Base-by-base conservation (phyloP, 2,329 filamentous ascomycete species). In the Phialophora chinensis region DNA sequence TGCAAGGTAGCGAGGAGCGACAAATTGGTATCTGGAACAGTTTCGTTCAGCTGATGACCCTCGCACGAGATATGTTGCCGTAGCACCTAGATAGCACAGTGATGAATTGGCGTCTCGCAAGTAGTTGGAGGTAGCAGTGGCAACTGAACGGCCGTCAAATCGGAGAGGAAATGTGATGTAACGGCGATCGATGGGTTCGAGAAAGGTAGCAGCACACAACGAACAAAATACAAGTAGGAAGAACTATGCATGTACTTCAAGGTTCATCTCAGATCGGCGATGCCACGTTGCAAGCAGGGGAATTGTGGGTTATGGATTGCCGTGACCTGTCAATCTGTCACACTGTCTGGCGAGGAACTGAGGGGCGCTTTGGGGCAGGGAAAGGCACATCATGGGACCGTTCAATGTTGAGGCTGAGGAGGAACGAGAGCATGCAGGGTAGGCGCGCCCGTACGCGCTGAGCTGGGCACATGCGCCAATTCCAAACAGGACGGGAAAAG, bases 261-360 rank as follows among this genome's bases (percentile, higher is more conserved):
- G 17, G 38, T 52, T 50, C 44, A n/a, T 50, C 42, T 29, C 7
- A 31, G 57, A 60, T 60, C 57, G 57, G 44, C 57, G 57, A 60
- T 60, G 57, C 17, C 44, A 60, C 42, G 47, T 60, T 60, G 57
- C 12, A 42, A 35, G 57, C 29, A 14, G 29, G 42, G 57, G 57
- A 6, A 23, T 27, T 58, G 35, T 11, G 35, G 35, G 55, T 35
- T 31, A 20, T 27, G 57, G 57, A 49, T 49, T 14, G 6, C 49
- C 10, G 20, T 23, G 57, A 60, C 27, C 33, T 59, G 56, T 59
- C 56, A 42, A 25, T 52, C 29, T 60, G 42, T 14, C 29, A 23
- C 42, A 29, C 29, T 60, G 11, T 8, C 8, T 17, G 4, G 14
- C 38, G 7, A 44, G 38, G 4, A 20, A 44, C 17, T n/a, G 38